Conservation (phyloP, 306 rosid species). For the Acmispon strigosus region DNA sequence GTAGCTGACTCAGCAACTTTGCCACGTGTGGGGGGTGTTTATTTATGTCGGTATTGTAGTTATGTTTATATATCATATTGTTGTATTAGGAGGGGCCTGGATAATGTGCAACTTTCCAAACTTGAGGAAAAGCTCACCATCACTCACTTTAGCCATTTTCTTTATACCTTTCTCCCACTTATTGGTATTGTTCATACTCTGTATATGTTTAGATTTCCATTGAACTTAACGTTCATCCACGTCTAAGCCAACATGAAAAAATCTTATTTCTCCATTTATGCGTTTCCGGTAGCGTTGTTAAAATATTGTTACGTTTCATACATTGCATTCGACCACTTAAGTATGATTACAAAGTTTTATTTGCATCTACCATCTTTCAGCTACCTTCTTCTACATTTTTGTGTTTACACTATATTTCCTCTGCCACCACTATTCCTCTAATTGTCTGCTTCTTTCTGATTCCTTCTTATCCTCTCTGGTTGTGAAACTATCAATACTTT, state of each 20-base stretch:
- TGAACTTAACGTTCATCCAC: too few species aligned
- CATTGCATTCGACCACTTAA: not conserved
- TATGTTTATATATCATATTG: too few species aligned
- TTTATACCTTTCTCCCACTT: not conserved
- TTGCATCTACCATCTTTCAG: not conserved
- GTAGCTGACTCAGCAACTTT: too few species aligned
- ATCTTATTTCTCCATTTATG: too few species aligned
- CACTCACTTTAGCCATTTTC: not conserved
- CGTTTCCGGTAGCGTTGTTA: too few species aligned
- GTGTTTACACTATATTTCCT: not conserved
- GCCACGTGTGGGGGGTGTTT: too few species aligned
- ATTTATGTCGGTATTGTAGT: too few species aligned
- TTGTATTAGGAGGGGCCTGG: not conserved
- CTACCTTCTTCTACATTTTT: not conserved
- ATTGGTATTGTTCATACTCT: not conserved
- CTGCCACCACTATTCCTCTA: not conserved
- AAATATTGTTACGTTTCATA: not conserved
- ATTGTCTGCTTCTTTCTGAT: not conserved
- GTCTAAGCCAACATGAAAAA: too few species aligned
- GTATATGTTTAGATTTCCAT: too few species aligned
- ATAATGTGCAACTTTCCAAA: not conserved
- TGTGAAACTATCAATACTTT: not conserved
- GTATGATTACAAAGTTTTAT: not conserved
- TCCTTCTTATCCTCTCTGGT: conserved; percentile 16
- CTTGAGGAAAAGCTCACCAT: not conserved